Evolutionary conservation across 768 basidiomycete genomes (phyloP).

Genomic region (Russula emetica): DNA sequence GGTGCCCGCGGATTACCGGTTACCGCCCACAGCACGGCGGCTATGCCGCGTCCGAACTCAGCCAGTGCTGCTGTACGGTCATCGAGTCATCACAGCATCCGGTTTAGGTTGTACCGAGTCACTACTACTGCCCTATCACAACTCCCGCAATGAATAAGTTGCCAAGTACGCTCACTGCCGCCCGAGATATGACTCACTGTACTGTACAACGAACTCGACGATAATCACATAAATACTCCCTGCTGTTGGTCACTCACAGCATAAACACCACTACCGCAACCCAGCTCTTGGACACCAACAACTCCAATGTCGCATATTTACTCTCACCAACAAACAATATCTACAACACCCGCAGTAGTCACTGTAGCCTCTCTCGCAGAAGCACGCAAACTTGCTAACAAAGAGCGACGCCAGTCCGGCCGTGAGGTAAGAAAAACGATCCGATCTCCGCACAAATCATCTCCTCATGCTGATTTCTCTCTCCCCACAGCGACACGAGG

Average conservation of each 20-base stretch:
- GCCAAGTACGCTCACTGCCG: constrained; percentile 1
- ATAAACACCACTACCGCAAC: not conserved
- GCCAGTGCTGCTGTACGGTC: too few species aligned
- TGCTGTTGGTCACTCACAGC: too few species aligned
- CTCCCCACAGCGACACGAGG: constrained; percentile 15
- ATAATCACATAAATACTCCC: constrained; percentile 2
- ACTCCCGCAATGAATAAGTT: not conserved
- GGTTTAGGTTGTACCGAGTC: not conserved
- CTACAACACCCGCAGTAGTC: not conserved
- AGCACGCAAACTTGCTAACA: constrained; percentile 16
- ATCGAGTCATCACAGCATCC: not conserved
- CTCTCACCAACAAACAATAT: not conserved
- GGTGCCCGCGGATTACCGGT: not conserved
- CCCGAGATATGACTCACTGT: constrained; percentile 20
- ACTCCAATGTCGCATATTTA: constrained; percentile 10
- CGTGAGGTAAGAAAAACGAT: constrained; percentile 8
- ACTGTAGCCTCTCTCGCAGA: not conserved
- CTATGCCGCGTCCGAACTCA: too few species aligned
- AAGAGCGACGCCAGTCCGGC: constrained; percentile 15
- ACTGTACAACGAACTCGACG: not conserved
- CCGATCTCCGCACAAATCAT: not conserved
- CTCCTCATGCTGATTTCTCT: not conserved
- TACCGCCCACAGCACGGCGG: too few species aligned
- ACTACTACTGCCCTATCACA: not conserved
- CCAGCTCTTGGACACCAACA: constrained; percentile 1